Base-by-base conservation (phyloP, 176 grass and related monocot species). In the Urochloa ruziziensis region DNA sequence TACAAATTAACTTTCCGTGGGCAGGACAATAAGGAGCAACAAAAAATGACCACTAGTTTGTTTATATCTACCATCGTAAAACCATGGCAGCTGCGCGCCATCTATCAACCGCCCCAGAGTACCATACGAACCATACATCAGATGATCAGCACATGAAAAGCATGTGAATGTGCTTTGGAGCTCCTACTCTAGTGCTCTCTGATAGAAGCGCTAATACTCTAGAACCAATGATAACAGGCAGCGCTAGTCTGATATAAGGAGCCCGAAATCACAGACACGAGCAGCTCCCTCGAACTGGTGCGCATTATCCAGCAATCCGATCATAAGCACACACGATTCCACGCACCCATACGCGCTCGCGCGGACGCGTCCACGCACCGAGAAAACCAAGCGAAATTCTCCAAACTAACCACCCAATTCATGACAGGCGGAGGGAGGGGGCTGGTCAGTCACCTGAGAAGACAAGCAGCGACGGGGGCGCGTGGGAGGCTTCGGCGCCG, bases 401-500 rank as follows among this genome's bases (percentile, higher is more conserved):
- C 42, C 21, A 18, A 18, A 47, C 21, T 7, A 30, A 15, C 18
- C 5, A 25, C 25, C 57, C 23, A 42, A 76, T 11, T 37, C 14
- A 34, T 19, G 53, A 63, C 37, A 6, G 16, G 9, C 2, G n/a
- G 9, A 36, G 27, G 15, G 2, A 53, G 6, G 17, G 19, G 27
- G 5, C 2, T 53, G 6, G 25, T 0, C 13, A 8, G 2, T 49
- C 59, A 98, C 92, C 95, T 84, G 95, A 94, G 82, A 94, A 98
- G 28, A 98, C 92, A 60, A 98, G 95, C 65, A 94, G 83, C 37
- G 95, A 98, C 81, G 91, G 86, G 40, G 89, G 42, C 67, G 52
- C 88, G 35, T 78, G n/a, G 40, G 62, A 3, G 16, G 72, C 43
- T 7, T 17, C 48, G 1, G 48, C 34, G 11, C 5, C 68, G 18